phyloP scores from a whole-genome alignment of 1,284 basidiomycete genomes.

The Flammula alnicola region DNA sequence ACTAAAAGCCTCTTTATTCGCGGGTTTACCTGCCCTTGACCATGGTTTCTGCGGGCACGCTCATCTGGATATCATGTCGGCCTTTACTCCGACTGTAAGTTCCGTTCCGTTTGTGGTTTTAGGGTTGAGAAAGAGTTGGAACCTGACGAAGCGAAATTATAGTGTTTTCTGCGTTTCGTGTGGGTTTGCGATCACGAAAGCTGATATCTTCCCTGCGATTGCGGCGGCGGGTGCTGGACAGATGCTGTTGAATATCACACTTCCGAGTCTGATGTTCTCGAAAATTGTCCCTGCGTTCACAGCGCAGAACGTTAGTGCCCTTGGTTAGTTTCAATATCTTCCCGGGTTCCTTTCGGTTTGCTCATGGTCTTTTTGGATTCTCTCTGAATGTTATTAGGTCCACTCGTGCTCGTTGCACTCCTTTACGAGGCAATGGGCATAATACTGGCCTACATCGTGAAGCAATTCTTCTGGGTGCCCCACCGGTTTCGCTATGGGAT shows the following conservation, averaged over 20 bases:
- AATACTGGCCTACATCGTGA: conserved; percentile 57
- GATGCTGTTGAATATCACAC: conserved; percentile 66
- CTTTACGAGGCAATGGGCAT: conserved; percentile 60
- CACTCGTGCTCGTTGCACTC: conserved; percentile 56
- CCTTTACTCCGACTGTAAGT: conserved; percentile 64
- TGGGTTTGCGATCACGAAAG: conserved; percentile 64
- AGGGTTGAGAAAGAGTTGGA: background rate
- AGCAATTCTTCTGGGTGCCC: conserved; percentile 78
- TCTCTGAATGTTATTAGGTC: conserved; percentile 40
- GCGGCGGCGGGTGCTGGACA: conserved; percentile 66
- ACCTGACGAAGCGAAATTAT: conserved; percentile 2
- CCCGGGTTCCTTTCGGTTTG: conserved; percentile 15
- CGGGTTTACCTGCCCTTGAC: too few species aligned
- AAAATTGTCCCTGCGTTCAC: conserved; percentile 80
- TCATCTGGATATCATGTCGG: conserved; percentile 55
- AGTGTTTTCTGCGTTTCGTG: conserved; percentile 58
- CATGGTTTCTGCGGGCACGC: conserved; percentile 33
- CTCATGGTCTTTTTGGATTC: background rate
- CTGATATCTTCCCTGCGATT: conserved; percentile 60
- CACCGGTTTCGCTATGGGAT: conserved; percentile 71
- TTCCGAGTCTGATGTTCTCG: conserved; percentile 77
- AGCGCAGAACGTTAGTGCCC: conserved; percentile 60
- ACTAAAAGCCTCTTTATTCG: background rate
- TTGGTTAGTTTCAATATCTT: conserved; percentile 54
- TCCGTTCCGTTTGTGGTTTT: background rate